Base-by-base conservation (phyloP, 176 grass and related monocot species). In the Metroxylon sagu region DNA sequence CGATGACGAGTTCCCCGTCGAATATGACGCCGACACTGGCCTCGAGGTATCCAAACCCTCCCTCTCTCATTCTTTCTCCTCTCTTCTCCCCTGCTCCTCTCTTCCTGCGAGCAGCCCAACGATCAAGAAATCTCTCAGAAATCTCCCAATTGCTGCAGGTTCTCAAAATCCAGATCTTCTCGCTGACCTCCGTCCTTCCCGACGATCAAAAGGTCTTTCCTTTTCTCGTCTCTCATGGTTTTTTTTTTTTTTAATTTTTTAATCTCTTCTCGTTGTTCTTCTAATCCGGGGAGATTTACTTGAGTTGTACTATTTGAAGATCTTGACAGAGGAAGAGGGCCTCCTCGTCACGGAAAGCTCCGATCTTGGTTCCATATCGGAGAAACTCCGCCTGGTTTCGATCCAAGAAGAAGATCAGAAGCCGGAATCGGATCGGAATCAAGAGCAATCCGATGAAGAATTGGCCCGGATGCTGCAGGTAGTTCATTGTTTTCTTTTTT, bases 391-490 rank as follows among this genome's bases (percentile, higher is more conserved):
- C 29, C 62, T 98, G 58, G 48, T 89, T 16, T 60, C 79, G 21
- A 71, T 92, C 19, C 59, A 57, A 59, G 76, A 69, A 31, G 69
- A 61, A 18, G 69, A 31, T 26, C 39, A 31, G 29, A 25, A 12
- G 27, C 66, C 60, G 14, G 74, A 50, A 49, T 76, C 77, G 29
- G 78, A 81, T 25, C 12, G 35, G 35, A 43, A 43, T 43, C 35
- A 43, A 43, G 81, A 85, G 57, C 78, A 66, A 53, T 88, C 81
- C 19, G 84, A 85, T 62, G 82, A 98, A 66, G 84, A 92, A 71
- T 57, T 98, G 31, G 84, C 93, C 50, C 77, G 79, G 50, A 64
- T 78, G 76, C 77, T 85, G 67, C 87, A 92, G 87, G 93, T 91
- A 27, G 2, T 19, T 74, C 18, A 5, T 25, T 52, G 19, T 71